These are phyloP conservation scores for Alternaria panax DNA, from an alignment of 2,329 filamentous ascomycete genomes.

Conservation along the genomic window DNA sequence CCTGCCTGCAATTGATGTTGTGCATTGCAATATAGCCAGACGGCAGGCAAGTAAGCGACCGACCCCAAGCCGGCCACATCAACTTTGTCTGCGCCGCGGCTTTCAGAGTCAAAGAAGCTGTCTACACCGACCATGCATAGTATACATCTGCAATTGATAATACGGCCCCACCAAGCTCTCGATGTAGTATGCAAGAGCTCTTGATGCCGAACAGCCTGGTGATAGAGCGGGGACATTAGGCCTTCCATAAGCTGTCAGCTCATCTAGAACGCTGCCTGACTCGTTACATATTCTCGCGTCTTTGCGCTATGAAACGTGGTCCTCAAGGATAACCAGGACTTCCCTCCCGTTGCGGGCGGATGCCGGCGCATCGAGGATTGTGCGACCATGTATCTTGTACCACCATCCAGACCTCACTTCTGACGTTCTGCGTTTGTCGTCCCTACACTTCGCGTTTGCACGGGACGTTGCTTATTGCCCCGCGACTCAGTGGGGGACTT, in stretches of 20 bases:
- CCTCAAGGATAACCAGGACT: conserved; percentile 17
- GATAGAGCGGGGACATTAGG: conserved; percentile 19
- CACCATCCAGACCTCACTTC: conserved; percentile 17
- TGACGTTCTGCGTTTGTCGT: conserved; percentile 12
- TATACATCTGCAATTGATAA: not conserved
- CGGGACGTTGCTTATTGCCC: not conserved
- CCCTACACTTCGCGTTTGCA: conserved; percentile 5
- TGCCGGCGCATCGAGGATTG: conserved; percentile 23
- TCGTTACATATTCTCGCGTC: conserved; percentile 23
- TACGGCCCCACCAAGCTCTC: conserved; percentile 8
- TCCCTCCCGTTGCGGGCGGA: conserved; percentile 22
- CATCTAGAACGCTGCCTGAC: conserved; percentile 36
- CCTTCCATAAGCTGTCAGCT: conserved; percentile 17
- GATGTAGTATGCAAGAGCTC: not conserved
- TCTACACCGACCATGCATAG: conserved; percentile 7
- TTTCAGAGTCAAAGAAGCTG: conserved; percentile 13
- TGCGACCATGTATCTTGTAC: conserved; percentile 21
- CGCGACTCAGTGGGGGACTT: not conserved
- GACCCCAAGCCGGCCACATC: conserved; percentile 9
- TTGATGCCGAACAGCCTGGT: conserved; percentile 13
- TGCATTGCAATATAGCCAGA: conserved; percentile 24
- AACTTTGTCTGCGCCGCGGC: conserved; percentile 1
- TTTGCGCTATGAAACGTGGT: conserved; percentile 25
- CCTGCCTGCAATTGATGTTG: conserved; percentile 23
- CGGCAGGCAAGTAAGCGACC: conserved; percentile 5